Base-by-base conservation (phyloP, 2,329 filamentous ascomycete species). In the Cephalotrichum gorgonifer region DNA sequence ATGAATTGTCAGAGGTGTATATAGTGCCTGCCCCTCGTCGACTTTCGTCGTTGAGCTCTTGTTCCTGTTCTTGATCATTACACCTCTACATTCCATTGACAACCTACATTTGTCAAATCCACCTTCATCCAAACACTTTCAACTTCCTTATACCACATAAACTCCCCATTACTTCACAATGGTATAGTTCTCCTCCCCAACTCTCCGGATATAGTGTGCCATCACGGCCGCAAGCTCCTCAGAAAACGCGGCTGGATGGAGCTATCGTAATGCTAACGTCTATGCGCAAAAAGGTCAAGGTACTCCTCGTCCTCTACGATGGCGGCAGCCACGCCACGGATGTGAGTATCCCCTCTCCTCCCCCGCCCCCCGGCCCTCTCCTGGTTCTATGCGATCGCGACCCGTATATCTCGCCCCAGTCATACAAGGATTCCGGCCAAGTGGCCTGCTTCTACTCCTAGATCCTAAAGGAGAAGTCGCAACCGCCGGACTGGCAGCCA, bases 271-370 rank as follows among this genome's bases (percentile, higher is more conserved):
- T 39, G 17, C 35, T 39, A 20, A 39, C 35, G 3, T 20, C 30
- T 33, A 4, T 2, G 7, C 35, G 35, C 35, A 11, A 22, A 39
- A 9, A 96, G 89, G 90, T 90, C 75, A 96, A 96, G 76, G 87
- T 96, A 72, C 84, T 96, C 66, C 77, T 90, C 64, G 87, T 95
- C 60, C 80, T 95, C 60, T 96, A 96, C 77, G 90, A 96, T 72
- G 90, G 89, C 67, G 79, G 81, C 66, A 75, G 88, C 74, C 88
- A 95, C 75, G 89, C 90, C 73, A 74, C 86, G 71, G 78, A 96
- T 64, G 88, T 94, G 66, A 67, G 73, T 65, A 35, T 42, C 28
- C 17, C 8, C 7, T 45, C 25, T 20, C 15, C n/a, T 30, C 45
- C 22, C 14, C 23, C 17, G 15, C 26, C 28, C n/a, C 20, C 42